These are phyloP conservation scores for Tulasnella sp. DNA, from an alignment of 768 basidiomycete genomes.

Conservation along the genomic window DNA sequence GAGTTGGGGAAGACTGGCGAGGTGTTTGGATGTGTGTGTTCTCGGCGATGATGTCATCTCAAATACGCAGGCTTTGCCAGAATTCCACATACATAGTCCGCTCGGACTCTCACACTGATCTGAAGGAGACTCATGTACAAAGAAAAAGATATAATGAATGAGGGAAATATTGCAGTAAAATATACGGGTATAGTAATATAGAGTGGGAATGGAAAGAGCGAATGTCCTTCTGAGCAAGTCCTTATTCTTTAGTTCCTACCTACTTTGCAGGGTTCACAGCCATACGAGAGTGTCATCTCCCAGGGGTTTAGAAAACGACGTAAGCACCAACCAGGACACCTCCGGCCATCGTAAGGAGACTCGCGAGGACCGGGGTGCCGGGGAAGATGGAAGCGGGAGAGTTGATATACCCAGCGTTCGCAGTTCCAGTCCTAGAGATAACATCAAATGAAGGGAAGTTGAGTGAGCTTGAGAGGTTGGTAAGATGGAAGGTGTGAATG, in stretches of 20 bases:
- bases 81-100: not conserved
- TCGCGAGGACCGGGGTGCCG: conserved; percentile 28
- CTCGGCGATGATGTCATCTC: not conserved
- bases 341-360: conserved; percentile 30
- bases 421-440: conserved; percentile 30
- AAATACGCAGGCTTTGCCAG: too few relatives aligned
- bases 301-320: conserved; percentile 30
- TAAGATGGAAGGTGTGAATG: not conserved
- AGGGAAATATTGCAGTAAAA: not conserved
- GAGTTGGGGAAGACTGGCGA: not conserved
- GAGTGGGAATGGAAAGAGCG: not conserved
- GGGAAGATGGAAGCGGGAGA: conserved; percentile 23
- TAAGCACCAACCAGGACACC: conserved; percentile 38
- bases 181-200: not conserved
- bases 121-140: not conserved
- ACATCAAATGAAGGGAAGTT: conserved; percentile 26
- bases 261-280: not conserved
- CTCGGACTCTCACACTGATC: not conserved
- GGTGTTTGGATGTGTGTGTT: not conserved
- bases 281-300: not conserved
- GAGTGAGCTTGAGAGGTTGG: not conserved
- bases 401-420: conserved; percentile 22
- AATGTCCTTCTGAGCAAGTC: not conserved
- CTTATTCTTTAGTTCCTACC: not conserved
- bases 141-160: not conserved